Base-by-base conservation (phyloP, 2,329 filamentous ascomycete species). In the Helotiales sp. region DNA sequence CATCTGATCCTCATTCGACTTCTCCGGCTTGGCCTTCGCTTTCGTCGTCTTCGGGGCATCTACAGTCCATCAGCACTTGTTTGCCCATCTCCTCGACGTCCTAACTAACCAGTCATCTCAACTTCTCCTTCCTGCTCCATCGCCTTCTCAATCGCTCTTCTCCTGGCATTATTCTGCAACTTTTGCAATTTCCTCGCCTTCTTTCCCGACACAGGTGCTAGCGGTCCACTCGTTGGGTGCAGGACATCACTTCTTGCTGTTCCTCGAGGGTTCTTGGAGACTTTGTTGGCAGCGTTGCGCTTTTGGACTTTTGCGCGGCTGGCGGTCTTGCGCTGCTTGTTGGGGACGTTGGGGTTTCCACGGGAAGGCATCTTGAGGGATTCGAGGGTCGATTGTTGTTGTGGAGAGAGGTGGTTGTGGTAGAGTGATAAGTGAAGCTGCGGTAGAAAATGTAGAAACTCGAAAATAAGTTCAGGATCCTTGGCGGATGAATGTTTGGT, bases 261-360 rank as follows among this genome's bases (percentile, higher is more conserved):
- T 30, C 76, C 76, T 66, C 75, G 69, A 54, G 76, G 67, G 47
- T 77, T 77, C 65, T 78, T 78, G 20, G 68, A 68, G 64, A 77
- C 65, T 58, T 70, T 71, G 52, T 71, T 73, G 17, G 65, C 45
- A 2, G 76, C 71, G 24, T 74, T 77, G 32, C 69, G 69, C 63
- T 72, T 75, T 66, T 78, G 77, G 40, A 75, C 72, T 62, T 78
- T 78, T 30, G 70, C 67, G 34, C 76, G 68, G 59, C 66, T 73
- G 4, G 76, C 75, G 50, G 73, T 68, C 11, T 73, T 71, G 20
- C 76, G 72, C 54, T 73, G 71, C 68, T 78, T 78, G 59, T 74
- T 76, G 10, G 77, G 77, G 15, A 77, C 76, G 61, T 78, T 78
- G 43, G 76, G 75, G 43, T 78, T 78, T 22, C 72, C 71, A 58